phyloP scores from a whole-genome alignment of 2,329 filamentous ascomycete genomes.

The Alternaria incomplexa region DNA sequence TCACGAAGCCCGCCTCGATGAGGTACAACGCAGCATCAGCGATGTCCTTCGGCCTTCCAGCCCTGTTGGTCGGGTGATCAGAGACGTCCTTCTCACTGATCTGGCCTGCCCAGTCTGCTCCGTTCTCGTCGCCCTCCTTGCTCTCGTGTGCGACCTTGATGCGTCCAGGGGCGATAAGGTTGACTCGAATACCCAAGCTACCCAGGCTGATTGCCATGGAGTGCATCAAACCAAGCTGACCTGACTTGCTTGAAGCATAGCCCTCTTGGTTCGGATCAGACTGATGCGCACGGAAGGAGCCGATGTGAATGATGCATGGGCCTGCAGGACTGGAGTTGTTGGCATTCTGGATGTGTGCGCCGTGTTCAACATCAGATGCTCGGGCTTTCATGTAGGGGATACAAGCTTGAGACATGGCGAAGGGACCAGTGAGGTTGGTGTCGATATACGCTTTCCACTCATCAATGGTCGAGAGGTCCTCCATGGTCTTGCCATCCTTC shows the following conservation, averaged over 20 bases:
- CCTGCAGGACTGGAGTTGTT: slow-evolving; percentile 39
- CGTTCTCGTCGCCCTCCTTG: slow-evolving; percentile 53
- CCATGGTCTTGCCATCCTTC: slow-evolving; percentile 56
- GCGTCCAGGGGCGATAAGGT: slow-evolving; percentile 55
- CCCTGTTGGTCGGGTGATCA: slow-evolving; percentile 53
- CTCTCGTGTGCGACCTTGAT: slow-evolving; percentile 58
- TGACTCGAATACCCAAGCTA: slow-evolving; percentile 54
- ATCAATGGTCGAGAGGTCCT: slow-evolving; percentile 50
- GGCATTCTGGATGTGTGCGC: slow-evolving; percentile 34
- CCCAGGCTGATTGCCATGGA: slow-evolving; percentile 57
- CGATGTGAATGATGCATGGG: slow-evolving; percentile 56
- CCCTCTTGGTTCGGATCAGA: slow-evolving; percentile 58
- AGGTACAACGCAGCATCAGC: slow-evolving; percentile 53
- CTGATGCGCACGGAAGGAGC: slow-evolving; percentile 55
- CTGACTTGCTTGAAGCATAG: slow-evolving; percentile 60
- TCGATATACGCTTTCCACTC: slow-evolving; percentile 57
- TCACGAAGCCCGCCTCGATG: slow-evolving; percentile 49
- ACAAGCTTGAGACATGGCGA: slow-evolving; percentile 55
- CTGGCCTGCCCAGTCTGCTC: slow-evolving; percentile 47
- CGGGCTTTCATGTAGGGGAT: slow-evolving; percentile 55
- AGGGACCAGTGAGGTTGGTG: slow-evolving; percentile 56
- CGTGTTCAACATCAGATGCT: slow-evolving; percentile 29
- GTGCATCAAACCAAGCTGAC: slow-evolving; percentile 59
- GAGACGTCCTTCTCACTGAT: slow-evolving; percentile 50
- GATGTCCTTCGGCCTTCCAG: slow-evolving; percentile 55